phyloP scores from a whole-genome alignment of 805 yeast species.

The Candida argentea region DNA sequence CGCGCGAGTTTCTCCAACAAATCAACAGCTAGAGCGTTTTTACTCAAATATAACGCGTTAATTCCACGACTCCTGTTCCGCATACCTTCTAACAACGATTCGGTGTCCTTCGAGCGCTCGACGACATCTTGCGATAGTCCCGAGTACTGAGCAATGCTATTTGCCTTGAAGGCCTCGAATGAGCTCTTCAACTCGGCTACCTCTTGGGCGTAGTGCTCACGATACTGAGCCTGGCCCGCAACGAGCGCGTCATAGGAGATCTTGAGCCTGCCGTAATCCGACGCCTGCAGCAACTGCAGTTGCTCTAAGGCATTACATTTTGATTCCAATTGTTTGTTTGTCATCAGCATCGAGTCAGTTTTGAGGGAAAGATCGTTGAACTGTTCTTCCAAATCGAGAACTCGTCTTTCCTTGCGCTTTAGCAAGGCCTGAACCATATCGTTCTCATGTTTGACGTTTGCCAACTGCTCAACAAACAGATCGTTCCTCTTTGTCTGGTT shows the following conservation, averaged over 20 bases:
- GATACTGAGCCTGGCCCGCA: conserved; percentile 42
- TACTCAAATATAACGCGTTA: conserved; percentile 39
- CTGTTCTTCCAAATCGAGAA: conserved; percentile 55
- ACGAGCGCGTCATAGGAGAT: conserved; percentile 50
- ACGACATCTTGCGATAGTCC: conserved; percentile 27
- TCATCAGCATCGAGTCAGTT: conserved; percentile 39
- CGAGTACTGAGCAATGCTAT: conserved; percentile 23
- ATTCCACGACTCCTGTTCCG: conserved; percentile 36
- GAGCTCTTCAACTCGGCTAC: conserved; percentile 25
- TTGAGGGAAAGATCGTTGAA: conserved; percentile 36
- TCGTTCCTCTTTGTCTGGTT: conserved; percentile 39
- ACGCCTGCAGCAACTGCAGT: conserved; percentile 30
- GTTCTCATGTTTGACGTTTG: conserved; percentile 67
- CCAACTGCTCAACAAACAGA: conserved; percentile 49
- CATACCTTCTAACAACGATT: conserved; percentile 38
- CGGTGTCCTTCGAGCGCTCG: conserved; percentile 39
- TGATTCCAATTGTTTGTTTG: conserved; percentile 39
- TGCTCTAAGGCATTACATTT: conserved; percentile 40
- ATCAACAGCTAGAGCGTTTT: conserved; percentile 34
- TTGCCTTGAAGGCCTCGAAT: conserved; percentile 27
- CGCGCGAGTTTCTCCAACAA: conserved; percentile 34
- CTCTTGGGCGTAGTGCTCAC: conserved; percentile 36
- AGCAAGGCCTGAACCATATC: conserved; percentile 62
- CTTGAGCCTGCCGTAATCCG: conserved; percentile 48
- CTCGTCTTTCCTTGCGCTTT: conserved; percentile 60